These are phyloP conservation scores for Cercis canadensis DNA, from an alignment of 306 rosid genomes.

Conservation along the genomic window DNA sequence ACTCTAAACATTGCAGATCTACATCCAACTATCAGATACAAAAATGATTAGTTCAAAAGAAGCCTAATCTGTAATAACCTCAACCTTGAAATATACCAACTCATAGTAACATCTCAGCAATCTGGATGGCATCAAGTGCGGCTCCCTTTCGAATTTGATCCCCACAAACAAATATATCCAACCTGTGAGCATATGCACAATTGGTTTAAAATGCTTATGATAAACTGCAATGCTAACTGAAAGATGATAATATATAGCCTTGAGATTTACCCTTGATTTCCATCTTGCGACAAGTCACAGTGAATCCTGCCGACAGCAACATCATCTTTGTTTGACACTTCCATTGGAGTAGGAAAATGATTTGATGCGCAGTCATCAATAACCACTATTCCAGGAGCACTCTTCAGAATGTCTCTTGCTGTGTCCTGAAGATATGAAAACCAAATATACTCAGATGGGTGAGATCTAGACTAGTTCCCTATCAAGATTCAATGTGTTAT, in stretches of 20 bases:
- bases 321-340: constrained; percentile 91
- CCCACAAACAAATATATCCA: constrained; percentile 95
- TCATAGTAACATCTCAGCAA: constrained; percentile 92
- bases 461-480: not conserved
- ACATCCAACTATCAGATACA: constrained; percentile 37
- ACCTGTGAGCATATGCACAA: constrained; percentile 48
- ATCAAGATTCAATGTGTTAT: not conserved
- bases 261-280: constrained; percentile 70
- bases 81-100: constrained; percentile 22
- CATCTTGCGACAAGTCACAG: constrained; percentile 85
- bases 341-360: constrained; percentile 89
- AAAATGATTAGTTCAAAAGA: constrained; percentile 35
- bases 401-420: constrained; percentile 81
- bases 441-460: constrained; percentile 23
- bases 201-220: constrained; percentile 37
- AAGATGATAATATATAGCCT: constrained; percentile 5
- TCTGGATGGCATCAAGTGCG: constrained; percentile 96
- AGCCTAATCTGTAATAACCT: constrained; percentile 17
- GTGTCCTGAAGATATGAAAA: constrained; percentile 56
- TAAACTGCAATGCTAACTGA: constrained; percentile 11
- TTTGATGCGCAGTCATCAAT: constrained; percentile 82
- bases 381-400: constrained; percentile 86
- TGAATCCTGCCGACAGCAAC: constrained; percentile 96
- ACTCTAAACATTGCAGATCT: too few relatives aligned
- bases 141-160: constrained; percentile 99